Evolutionary conservation across 2,329 filamentous ascomycete species (phyloP), one percentile per base, ranked within the genome.

Genomic region (Ophiostoma montium): DNA sequence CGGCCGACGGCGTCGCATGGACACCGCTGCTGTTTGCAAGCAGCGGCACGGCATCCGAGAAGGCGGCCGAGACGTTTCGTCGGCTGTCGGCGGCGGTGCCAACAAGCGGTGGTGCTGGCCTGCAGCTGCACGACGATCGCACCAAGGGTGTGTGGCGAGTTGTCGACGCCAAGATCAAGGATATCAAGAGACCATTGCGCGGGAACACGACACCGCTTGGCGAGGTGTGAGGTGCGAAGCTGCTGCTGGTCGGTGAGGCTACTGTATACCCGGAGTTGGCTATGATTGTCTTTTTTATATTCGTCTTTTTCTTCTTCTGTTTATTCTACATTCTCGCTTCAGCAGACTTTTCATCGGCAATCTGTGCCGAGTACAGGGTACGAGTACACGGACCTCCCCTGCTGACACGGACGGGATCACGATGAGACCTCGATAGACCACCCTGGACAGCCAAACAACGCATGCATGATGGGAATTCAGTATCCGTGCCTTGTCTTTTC

Each of bases 1-100:
- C 75, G 56, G 71, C 72, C 13, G 58, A 59, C 33, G 68, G 68
- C 6, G 57, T 61, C 11, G 56, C 52, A 0, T 72, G 69, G 68
- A 60, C 69, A 54, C 69, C 69, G 11, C 52, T 67, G 47, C 54
- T 67, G 11, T 67, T 67, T 50, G 50, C 52, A 39, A 62, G 56
- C 47, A 35, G 50, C 6, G 39, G 52, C 6, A 43, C 33, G 27
- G 46, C 32, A 15, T 46, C 35, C 12, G 9, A 21, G 10, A 18
- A 21, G 6, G 23, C 46, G 18, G 46, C 33, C 15, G 35, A 27
- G 4, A 32, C 33, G 3, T 38, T 47, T 16, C 15, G n/a, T 13
- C 15, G 30, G 35, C 46, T 47, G 12, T 15, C 15, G n/a, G 23
- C 16, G 9, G 33, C 32, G 61, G 59, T 6, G 56, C 57, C 15